Evolutionary conservation across 192 early-diverging fungal species (phyloP), one percentile per base, ranked within the genome.

Genomic region (Neocallimastix lanati): DNA sequence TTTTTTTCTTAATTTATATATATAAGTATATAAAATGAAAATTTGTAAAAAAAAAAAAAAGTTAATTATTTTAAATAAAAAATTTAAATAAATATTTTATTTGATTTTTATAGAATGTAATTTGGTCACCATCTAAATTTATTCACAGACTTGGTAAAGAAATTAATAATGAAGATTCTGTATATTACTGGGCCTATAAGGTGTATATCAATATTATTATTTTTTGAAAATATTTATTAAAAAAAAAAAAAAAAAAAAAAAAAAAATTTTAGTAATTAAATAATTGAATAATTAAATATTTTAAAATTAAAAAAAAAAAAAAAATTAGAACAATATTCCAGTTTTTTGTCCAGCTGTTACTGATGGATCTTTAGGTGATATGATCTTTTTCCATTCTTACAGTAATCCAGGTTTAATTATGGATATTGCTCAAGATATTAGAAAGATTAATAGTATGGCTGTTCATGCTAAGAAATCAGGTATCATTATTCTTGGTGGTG

Each of bases 351-450:
- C 98, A 1, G 98, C 96, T 2, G 83, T 99, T 37, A 99, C 98
- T 2, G 98, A 99, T 79, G 98, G 98, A 28, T 97, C 95, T 2
- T 85, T 99, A 18, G 98, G 98, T 15, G 98, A 99, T 83, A 98
- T 99, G 98, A 93, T 99, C 80, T 99, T 98, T 84, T 98, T 99
- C 82, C 98, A 99, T 87, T 94, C 94, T 25, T 99, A 91, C 88
- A 93, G 92, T 82, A 97, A 90, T 83, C 98, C 98, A 6, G 96
- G 96, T 1, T 86, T 99, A 67, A 88, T 98, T 29, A 88, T 99
- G 76, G 98, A 99, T 82, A 88, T 99, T 81, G 96, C 92, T 12
- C 86, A 88, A 15, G 98, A 99, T 81, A 98, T 99, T 78, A 90
- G 93, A 13, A 88, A 87, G 13, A 91, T 99, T 83, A 99, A 99